Base-by-base conservation (phyloP, 2,329 filamentous ascomycete genomes). In the Lanzia echinophila region DNA sequence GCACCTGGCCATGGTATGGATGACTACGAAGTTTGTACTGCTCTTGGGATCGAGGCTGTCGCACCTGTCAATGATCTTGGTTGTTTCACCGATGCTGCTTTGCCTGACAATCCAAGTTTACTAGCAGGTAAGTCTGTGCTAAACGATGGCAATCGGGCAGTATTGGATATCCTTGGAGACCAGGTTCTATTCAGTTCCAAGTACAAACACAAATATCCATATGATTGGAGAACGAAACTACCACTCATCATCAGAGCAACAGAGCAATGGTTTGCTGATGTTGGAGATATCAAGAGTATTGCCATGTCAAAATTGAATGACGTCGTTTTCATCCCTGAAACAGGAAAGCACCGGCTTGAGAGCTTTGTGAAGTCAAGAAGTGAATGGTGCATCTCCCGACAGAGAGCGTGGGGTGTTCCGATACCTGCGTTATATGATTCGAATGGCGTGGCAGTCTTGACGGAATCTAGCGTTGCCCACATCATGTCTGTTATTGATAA, bases 381-480 rank as follows among this genome's bases (percentile, higher is more conserved):
- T 64, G 92, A 99, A 69, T 99, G 94, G 94, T 99, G 94, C 68
- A 96, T 99, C 62, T 99, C 94, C 5, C 83, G 94, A 44, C 94
- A 99, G 70, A 84, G 94, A 47, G 87, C 90, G 12, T 99, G 94
- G 94, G 94, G 94, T 61, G 90, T 99, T 5, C 94, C 94, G 0
- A 99, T 99, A 54, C 94, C 94, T 13, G 90, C 90, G 1, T 73
- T 99, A 0, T 96, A 95, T 67, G 81, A 88, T 60, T 76, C 81
- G 12, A 79, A 77, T 3, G 87, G 86, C 4, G 79, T 87, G 51
- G 87, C 90, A 2, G 75, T 94, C n/a, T 82, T 96, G 70, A 90
- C 84, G 0, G 81, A 84, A 22, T 81, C 87, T 34, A 89, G 84
- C 24, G 86, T 97, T 24, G 79, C 84, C 15, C 91, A 97, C 68